Base-by-base conservation (phyloP, 768 basidiomycete species). In the Stropharia rugosoannulata region DNA sequence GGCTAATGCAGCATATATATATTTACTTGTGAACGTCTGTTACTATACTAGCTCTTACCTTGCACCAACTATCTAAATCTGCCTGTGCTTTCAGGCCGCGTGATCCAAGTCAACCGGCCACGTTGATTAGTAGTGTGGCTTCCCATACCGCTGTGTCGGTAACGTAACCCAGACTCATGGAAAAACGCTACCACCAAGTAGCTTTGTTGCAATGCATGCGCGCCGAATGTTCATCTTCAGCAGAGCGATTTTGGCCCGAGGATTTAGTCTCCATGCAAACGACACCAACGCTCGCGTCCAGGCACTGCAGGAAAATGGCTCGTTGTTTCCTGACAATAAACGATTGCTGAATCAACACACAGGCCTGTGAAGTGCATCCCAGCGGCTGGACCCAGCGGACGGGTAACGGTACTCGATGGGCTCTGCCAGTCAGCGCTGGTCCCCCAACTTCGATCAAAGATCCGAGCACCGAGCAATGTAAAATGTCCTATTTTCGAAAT, bases 391-490 rank as follows among this genome's bases (percentile, higher is more conserved):
- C 19, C 51, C 51, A 52, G 35, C 43, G 29, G 29, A 52, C 22
- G 41, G 51, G 51, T 52, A 52, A 44, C 29, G 45, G 32, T n/a
- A 18, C 32, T 35, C 29, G 27, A 40, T 11, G 27, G 51, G 37
- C 37, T 36, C 51, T 43, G 13, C 43, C 32, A 52, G 25, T 18
- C 51, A 52, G 51, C 51, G 42, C 32, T 44, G 51, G 27, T 19
- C n/a, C 35, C 42, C 37, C 37, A 52, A 32, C 35, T 35, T 52
- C 42, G 51, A 52, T 52, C 51, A 52, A 52, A 52, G 51, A 44
- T 52, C 51, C 51, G 51, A 43, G 51, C 51, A 44, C 51, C 51
- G 51, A 52, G 51, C 51, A 44, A 44, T 36, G 42, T 10, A 44
- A 52, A 43, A 18, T 8, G 38, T 16, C 37, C 41, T 36, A 36